phyloP scores from a whole-genome alignment of 208 protist genomes.

The Trichomonas tenax region DNA sequence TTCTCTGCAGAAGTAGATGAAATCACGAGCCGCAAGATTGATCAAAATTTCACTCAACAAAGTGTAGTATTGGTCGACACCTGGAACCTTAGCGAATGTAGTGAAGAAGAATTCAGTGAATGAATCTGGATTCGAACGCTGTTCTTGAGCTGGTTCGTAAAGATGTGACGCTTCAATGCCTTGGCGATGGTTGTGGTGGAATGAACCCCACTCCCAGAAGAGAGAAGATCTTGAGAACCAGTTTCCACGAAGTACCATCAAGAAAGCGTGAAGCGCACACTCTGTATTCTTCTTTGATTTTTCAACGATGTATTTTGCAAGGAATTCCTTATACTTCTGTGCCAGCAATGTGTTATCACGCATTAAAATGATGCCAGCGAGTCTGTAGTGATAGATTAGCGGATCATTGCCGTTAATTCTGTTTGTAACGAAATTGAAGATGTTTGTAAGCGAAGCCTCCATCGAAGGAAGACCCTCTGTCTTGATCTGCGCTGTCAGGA shows the following conservation, averaged over 20 bases:
- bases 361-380: neutral
- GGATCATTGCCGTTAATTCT: neutral
- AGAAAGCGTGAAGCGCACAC: neutral
- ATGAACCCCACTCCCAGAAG: constrained; percentile 12
- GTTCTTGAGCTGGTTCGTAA: neutral
- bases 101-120: neutral
- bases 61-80: neutral
- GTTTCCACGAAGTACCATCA: neutral
- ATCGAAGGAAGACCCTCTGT: neutral
- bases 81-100: neutral
- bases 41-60: neutral
- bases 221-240: neutral
- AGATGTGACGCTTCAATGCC: neutral
- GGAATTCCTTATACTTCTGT: neutral
- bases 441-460: neutral
- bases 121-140: neutral
- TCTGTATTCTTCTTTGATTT: neutral
- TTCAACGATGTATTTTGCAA: neutral
- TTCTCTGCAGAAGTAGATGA: neutral
- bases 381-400: neutral
- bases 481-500: neutral
- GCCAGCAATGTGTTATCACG: neutral
- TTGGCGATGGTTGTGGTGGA: neutral
- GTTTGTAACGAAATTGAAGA: neutral
- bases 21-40: constrained; percentile 6